A percentile compares a stretch with the other conserved stretches of the same genome.
These are phyloP conservation scores for Blastobotrys ciferrii DNA, from an alignment of 1,139 yeast species.

Conservation along the genomic window DNA sequence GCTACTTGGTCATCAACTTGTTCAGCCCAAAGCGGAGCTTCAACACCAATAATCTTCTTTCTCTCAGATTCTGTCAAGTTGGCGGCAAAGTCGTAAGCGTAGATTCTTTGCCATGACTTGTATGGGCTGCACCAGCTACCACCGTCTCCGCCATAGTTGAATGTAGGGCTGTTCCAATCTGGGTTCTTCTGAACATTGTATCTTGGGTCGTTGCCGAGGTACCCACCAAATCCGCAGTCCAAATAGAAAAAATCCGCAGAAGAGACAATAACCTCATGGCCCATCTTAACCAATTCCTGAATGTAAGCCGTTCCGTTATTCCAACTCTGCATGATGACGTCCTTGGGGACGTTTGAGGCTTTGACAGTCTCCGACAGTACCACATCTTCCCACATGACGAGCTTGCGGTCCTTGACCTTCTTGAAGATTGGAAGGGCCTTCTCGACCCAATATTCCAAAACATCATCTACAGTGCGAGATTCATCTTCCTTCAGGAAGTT, in stretches of 20 bases:
- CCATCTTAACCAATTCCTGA: constrained; percentile 38
- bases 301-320: constrained; percentile 34
- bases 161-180: constrained; percentile 30
- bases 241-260: constrained; percentile 43
- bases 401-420: constrained; percentile 28
- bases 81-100: constrained; percentile 42
- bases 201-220: constrained; percentile 43
- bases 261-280: constrained; percentile 48
- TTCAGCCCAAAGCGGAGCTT: constrained; percentile 49
- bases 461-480: constrained; percentile 35
- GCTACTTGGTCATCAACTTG: constrained; percentile 43
- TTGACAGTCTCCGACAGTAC: constrained; percentile 28
- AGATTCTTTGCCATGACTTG: constrained; percentile 51
- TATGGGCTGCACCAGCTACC: constrained; percentile 55
- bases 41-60: constrained; percentile 45
- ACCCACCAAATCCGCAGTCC: constrained; percentile 51
- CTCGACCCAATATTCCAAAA: constrained; percentile 43
- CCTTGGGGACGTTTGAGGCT: constrained; percentile 30
- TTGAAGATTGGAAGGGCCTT: constrained; percentile 39
- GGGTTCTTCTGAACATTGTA: constrained; percentile 33
- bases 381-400: constrained; percentile 51
- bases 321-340: constrained; percentile 47
- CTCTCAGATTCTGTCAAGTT: constrained; percentile 41
- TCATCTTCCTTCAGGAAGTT: constrained; percentile 34
- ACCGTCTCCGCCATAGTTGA: constrained; percentile 39